Evolutionary conservation across 768 basidiomycete species (phyloP).

Genomic region (Trametes cingulata): DNA sequence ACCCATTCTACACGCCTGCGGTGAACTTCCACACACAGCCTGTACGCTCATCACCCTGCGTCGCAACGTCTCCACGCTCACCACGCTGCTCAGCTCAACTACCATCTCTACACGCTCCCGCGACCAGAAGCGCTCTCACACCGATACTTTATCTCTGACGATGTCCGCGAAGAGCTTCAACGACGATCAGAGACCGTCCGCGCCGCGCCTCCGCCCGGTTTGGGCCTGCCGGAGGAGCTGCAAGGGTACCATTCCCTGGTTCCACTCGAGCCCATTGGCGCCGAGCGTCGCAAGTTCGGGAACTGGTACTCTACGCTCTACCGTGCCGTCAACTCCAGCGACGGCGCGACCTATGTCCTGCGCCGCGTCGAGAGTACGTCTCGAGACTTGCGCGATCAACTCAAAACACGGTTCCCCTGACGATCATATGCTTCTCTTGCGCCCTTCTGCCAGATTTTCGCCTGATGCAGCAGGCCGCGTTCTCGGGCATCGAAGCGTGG

Average conservation of each 20-base stretch:
- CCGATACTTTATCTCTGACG: slow-evolving; percentile 85
- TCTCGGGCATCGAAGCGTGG: slow-evolving; percentile 85
- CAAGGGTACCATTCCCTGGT: slow-evolving; percentile 89
- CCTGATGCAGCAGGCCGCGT: slow-evolving; percentile 78
- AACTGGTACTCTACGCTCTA: slow-evolving; percentile 87
- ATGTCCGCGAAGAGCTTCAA: slow-evolving; percentile 60
- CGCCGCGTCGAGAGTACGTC: slow-evolving; percentile 84
- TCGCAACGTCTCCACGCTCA: slow-evolving; percentile 46
- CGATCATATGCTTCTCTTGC: too few relatives aligned
- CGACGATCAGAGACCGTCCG: slow-evolving; percentile 46
- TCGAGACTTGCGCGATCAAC: neutral
- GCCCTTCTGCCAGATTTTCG: slow-evolving; percentile 65
- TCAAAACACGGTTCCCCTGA: neutral
- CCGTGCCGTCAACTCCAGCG: slow-evolving; percentile 71
- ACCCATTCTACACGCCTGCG: slow-evolving; percentile 30
- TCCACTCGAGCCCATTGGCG: slow-evolving; percentile 63
- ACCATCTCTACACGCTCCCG: slow-evolving; percentile 85
- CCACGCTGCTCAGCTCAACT: slow-evolving; percentile 64
- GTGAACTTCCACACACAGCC: slow-evolving; percentile 29
- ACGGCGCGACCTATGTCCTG: slow-evolving; percentile 77
- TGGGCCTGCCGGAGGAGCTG: slow-evolving; percentile 79
- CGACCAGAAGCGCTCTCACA: slow-evolving; percentile 56
- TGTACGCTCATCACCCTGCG: slow-evolving; percentile 36
- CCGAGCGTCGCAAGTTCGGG: slow-evolving; percentile 73
- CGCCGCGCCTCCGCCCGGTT: slow-evolving; percentile 41